phyloP scores from a whole-genome alignment of 768 basidiomycete species.

The Termitomyces sp. region DNA sequence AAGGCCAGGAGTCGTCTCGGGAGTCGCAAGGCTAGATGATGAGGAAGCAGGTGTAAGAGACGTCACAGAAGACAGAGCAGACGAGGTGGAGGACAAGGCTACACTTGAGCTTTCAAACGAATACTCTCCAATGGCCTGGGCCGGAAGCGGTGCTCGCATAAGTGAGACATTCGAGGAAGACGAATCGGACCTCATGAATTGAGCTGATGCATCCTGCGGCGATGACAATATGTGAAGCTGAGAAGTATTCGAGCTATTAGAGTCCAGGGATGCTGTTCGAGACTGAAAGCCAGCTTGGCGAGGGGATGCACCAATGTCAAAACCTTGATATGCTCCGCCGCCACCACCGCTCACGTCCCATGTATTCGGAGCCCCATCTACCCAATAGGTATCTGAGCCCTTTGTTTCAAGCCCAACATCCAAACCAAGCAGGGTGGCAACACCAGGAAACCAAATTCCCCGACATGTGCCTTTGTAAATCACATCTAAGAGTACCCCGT shows the following conservation, averaged over 20 bases:
- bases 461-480: conserved; percentile 71
- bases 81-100: conserved; percentile 27
- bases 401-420: conserved; percentile 67
- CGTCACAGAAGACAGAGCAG: conserved; percentile 39
- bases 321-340: conserved; percentile 68
- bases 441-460: conserved; percentile 78
- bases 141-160: conserved; percentile 69
- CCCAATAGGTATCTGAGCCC: conserved; percentile 67
- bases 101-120: conserved; percentile 59
- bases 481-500: conserved; percentile 58
- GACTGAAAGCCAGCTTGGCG: conserved; percentile 23
- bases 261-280: conserved; percentile 46
- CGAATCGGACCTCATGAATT: conserved; percentile 31
- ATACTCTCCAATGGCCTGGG: conserved; percentile 58
- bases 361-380: conserved; percentile 36
- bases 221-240: conserved; percentile 16
- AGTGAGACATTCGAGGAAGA: conserved; percentile 54
- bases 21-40: conserved; percentile 17
- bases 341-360: conserved; percentile 61
- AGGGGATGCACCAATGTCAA: conserved; percentile 44
- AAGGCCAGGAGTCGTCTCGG: conserved; percentile 39
- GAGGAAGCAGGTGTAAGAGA: conserved; percentile 42
- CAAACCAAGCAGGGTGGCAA: conserved; percentile 75
- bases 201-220: conserved; percentile 10
- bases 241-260: conserved; percentile 32